Base-by-base conservation (phyloP, 192 early-diverging fungal genomes). In the Chytriomyces confervae region DNA sequence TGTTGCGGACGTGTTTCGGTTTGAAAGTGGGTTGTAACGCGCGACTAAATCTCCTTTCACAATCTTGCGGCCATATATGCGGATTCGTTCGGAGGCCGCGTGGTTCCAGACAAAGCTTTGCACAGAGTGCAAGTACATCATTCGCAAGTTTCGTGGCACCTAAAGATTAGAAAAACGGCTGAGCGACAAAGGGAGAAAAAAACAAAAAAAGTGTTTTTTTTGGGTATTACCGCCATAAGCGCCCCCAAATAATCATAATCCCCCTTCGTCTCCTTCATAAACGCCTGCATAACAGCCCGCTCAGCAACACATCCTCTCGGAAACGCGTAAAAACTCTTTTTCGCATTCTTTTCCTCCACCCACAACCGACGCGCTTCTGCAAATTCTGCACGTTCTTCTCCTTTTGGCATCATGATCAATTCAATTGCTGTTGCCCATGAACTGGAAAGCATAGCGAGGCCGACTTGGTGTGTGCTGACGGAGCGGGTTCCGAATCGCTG, bases 51-150 rank as follows among this genome's bases (percentile, higher is more conserved):
- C 98, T 65, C 98, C 98, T 0, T 93, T 81, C 18, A 96, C 90
- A 1, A 92, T 84, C 0, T 82, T 84, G 6, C 69, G 61, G 27
- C 96, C 97, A 79, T 88, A 95, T 62, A 86, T 29, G 0, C 82
- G 77, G 46, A 96, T 77, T 24, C 97, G 88, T 76, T 92, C 89
- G 61, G 92, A 91, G 10, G 91, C 95, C 27, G 93, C 91, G 51
- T 88, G 66, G 83, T 99, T 99, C 97, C 97, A 99, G 18, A 98
- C 82, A 64, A 86, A 93, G 23, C 94, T 96, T 85, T 99, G 98
- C 77, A 97, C 98, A 10, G 96, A 93, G 82, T 99, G 98, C 57
- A 95, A 86, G 83, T 99, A 99, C 92, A 99, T 94, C 29, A 92
- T 73, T 3, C 92, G 82, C 84, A 98, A 82, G 81, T 94, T 95